phyloP scores from a whole-genome alignment of 371 early-diverging fungal species.

The Coemansia sp. region DNA sequence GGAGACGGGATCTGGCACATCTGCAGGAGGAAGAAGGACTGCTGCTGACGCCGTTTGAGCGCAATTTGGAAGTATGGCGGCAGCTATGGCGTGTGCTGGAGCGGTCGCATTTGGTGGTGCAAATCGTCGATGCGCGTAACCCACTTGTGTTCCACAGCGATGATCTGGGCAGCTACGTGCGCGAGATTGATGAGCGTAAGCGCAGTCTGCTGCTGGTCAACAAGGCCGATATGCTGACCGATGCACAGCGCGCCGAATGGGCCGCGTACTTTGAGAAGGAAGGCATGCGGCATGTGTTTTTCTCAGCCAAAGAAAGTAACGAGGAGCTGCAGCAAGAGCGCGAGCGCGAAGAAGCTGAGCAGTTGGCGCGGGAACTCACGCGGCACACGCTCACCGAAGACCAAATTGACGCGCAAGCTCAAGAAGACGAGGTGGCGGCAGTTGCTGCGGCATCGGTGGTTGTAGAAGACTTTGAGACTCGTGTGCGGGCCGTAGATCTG shows the following conservation, averaged over 20 bases:
- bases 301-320: conserved; percentile 78
- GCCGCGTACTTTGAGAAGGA: conserved; percentile 83
- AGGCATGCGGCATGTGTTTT: conserved; percentile 84
- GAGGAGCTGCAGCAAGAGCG: conserved; percentile 52
- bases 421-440: conserved; percentile 28
- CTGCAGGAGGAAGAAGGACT: conserved; percentile 89
- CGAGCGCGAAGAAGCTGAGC: conserved; percentile 33
- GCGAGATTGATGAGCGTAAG: conserved; percentile 82
- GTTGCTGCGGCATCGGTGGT: neutral
- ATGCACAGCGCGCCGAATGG: conserved; percentile 76
- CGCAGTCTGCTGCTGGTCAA: conserved; percentile 89
- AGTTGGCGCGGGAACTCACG: conserved; percentile 26
- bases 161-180: conserved; percentile 91
- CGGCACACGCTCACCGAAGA: conserved; percentile 34
- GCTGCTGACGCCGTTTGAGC: conserved; percentile 96
- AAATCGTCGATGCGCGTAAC: conserved; percentile 99
- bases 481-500: conserved; percentile 40
- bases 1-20: conserved; percentile 87
- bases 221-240: conserved; percentile 96
- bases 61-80: conserved; percentile 99
- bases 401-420: conserved; percentile 34
- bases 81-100: conserved; percentile 99
- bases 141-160: conserved; percentile 91
- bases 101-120: conserved; percentile 93
- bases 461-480: conserved; percentile 32